Base-by-base conservation (phyloP, 257 asterid species). In the Solanum sejunctum region DNA sequence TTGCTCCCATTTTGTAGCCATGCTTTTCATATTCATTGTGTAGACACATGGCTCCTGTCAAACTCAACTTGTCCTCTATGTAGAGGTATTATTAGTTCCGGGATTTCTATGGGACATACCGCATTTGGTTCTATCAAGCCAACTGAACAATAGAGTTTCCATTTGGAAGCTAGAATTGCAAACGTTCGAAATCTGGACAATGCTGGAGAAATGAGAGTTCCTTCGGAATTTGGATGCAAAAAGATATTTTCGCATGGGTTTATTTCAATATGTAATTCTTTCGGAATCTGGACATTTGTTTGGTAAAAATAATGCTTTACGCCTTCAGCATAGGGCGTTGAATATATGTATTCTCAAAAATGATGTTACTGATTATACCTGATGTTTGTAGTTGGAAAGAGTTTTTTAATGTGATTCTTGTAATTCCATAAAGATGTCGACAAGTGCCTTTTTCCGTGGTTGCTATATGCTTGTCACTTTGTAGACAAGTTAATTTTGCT, bases 61-160 rank as follows among this genome's bases (percentile, higher is more conserved):
- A 94, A 94, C 86, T 96, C 99, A 7, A 90, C 98, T 0, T 96
- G 99, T 58, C 99, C 99, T 54, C 93, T 96, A 36, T 96, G 99
- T 84, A 89, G 99, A 85, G 93, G 91, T 81, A 80, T 86, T 79
- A 92, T 93, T 64, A 87, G 80, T 23, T 79, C 85, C 41, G 71
- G 58, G 15, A 26, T 67, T 67, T 84, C 85, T 12, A 15, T 79
- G 36, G 88, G 71, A 36, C 75, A 45, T 52, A 61, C 88, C 28
- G 12, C 75, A 80, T 83, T 61, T 61, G 41, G 43, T 51, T 63
- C 64, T 16, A 52, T 52, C 63, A 88, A 78, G 23, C 55, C 86
- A 11, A 81, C 54, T 55, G 87, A 66, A 16, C 87, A 77, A 7
- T 60, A 77, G 88, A 75, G 66, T 77, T n/a, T 60, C 47, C 70